These are phyloP conservation scores for Boletus sp. DNA, from an alignment of 1,284 basidiomycete genomes.

Conservation along the genomic window DNA sequence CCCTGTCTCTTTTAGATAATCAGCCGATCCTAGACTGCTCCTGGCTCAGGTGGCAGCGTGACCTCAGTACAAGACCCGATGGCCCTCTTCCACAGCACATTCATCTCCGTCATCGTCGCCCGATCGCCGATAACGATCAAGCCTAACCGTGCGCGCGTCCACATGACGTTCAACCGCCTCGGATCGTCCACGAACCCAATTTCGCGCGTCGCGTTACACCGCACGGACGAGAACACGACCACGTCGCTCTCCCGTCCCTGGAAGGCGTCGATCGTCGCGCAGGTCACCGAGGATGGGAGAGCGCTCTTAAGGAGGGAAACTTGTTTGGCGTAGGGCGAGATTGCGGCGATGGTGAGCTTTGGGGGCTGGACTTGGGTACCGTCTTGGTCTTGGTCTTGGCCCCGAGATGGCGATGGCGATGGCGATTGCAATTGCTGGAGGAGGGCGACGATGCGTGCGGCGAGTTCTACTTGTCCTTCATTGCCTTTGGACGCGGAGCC, in stretches of 20 bases:
- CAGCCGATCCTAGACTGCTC: not conserved
- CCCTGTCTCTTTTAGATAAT: too few relatives aligned
- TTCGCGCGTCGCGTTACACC: slow-evolving; percentile 53
- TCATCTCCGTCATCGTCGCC: slow-evolving; percentile 46
- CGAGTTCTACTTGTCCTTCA: slow-evolving; percentile 52
- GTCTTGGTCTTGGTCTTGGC: not conserved
- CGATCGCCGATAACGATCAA: slow-evolving; percentile 65
- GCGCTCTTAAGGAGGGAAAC: slow-evolving; percentile 41
- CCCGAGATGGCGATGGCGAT: not conserved
- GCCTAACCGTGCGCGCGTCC: slow-evolving; percentile 63
- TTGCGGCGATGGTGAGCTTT: slow-evolving; percentile 44
- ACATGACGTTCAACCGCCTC: slow-evolving; percentile 65
- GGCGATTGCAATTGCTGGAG: slow-evolving; percentile 17
- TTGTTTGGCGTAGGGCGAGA: slow-evolving; percentile 60
- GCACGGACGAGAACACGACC: slow-evolving; percentile 68
- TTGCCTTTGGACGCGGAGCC: slow-evolving; percentile 61
- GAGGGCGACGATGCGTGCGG: slow-evolving; percentile 19
- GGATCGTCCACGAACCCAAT: slow-evolving; percentile 66
- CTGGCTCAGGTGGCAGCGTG: slow-evolving; percentile 6
- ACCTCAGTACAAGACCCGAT: slow-evolving; percentile 43
- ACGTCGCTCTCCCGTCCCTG: slow-evolving; percentile 74
- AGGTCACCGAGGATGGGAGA: slow-evolving; percentile 41
- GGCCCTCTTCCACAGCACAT: slow-evolving; percentile 50
- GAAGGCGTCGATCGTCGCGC: slow-evolving; percentile 68
- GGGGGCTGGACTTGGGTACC: not conserved